A percentile compares a stretch with the other conserved stretches of the same genome.
phyloP scores from a whole-genome alignment of 768 basidiomycete genomes.

The Podaxis sp. region DNA sequence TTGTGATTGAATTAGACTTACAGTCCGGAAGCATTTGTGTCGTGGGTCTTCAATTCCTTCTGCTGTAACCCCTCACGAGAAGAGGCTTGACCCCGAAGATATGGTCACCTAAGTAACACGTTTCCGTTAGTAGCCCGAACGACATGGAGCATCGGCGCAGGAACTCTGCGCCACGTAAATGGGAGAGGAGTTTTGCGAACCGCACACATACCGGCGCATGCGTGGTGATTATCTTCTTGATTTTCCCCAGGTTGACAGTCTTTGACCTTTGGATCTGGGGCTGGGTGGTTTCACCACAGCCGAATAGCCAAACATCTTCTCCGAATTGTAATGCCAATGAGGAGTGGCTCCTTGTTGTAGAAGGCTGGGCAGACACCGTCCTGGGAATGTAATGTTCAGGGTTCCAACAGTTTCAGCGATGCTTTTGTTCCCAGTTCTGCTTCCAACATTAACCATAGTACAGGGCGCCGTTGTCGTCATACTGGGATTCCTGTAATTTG shows the following conservation, averaged over 20 bases:
- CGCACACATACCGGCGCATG: constrained; percentile 66
- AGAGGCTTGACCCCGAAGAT: constrained; percentile 73
- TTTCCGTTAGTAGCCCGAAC: constrained; percentile 1
- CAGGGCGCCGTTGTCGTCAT: not conserved
- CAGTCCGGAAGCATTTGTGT: constrained; percentile 31
- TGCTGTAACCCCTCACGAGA: constrained; percentile 61
- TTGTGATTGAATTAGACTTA: constrained; percentile 5
- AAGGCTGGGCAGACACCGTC: constrained; percentile 79
- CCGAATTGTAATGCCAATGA: constrained; percentile 62
- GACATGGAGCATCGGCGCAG: not conserved
- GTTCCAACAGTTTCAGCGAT: not conserved
- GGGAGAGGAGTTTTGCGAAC: not conserved
- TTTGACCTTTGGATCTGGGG: constrained; percentile 66
- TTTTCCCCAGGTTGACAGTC: constrained; percentile 63
- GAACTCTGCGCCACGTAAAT: not conserved
- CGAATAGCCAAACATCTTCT: constrained; percentile 77
- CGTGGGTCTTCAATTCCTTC: constrained; percentile 64
- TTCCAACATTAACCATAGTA: too few species aligned
- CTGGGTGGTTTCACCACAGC: constrained; percentile 84
- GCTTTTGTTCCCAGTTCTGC: too few species aligned
- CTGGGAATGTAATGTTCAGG: constrained; percentile 68
- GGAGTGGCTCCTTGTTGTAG: constrained; percentile 75
- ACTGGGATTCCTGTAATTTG: not conserved
- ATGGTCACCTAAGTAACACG: constrained; percentile 58
- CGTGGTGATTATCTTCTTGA: constrained; percentile 82